Percentiles rank a stretch among this genome's conserved stretches.
Conservation (phyloP, 2,329 filamentous ascomycete genomes). For the Cladorrhinum sp. region DNA sequence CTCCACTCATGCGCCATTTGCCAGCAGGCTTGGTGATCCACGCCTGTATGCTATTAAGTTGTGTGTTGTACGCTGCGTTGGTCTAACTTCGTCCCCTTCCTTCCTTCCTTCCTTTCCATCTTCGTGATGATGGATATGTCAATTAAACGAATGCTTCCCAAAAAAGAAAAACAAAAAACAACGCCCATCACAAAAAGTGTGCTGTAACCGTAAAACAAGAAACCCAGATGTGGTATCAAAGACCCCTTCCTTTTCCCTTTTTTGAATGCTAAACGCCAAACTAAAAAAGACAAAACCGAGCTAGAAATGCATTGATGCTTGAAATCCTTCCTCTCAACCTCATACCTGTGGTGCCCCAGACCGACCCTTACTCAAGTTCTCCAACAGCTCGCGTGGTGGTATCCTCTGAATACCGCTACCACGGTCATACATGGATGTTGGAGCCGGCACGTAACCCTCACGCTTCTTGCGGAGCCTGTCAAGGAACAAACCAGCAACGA, state of each 20-base stretch:
- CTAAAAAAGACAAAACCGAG: background rate
- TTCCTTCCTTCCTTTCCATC: background rate
- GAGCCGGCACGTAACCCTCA: slow-evolving; percentile 77
- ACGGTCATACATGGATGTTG: slow-evolving; percentile 61
- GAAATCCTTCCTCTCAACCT: slow-evolving; percentile 20
- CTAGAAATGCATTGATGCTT: slow-evolving; percentile 5
- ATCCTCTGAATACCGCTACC: slow-evolving; percentile 57
- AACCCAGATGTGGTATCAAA: slow-evolving; percentile 4
- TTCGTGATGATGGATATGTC: background rate
- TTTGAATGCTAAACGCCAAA: slow-evolving; percentile 8
- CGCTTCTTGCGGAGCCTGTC: slow-evolving; percentile 73
- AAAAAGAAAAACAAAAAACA: background rate
- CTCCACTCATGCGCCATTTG: background rate
- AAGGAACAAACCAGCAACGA: slow-evolving; percentile 69
- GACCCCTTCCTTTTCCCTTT: background rate
- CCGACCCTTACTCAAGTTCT: slow-evolving; percentile 49
- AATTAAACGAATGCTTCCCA: background rate
- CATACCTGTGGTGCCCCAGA: slow-evolving; percentile 51
- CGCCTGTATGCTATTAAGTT: background rate
- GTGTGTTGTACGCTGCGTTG: background rate
- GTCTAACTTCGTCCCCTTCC: background rate
- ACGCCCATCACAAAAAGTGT: no score
- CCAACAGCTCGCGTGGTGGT: slow-evolving; percentile 58
- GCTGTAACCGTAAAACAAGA: background rate
- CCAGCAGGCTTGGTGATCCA: background rate